Percentiles rank a stretch among this genome's conserved stretches.
Evolutionary conservation across 106 monocot genomes (phyloP).

Genomic region (Dendrobium huoshanense): DNA sequence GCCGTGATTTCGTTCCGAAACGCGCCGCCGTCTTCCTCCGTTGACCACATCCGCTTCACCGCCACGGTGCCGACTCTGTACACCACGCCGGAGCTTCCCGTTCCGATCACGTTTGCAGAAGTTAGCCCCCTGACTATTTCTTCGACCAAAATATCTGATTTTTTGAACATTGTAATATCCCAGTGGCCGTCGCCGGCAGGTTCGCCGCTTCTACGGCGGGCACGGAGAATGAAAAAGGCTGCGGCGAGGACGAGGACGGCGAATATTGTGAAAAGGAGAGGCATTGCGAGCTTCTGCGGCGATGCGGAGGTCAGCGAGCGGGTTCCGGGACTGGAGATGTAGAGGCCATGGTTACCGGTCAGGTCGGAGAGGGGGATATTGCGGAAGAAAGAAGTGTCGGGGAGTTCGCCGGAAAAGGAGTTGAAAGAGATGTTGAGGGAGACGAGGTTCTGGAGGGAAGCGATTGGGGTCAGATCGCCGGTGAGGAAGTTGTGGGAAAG

Average conservation of each 20-base stretch:
- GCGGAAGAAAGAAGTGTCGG: constrained; percentile 69
- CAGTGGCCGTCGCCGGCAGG: constrained; percentile 24
- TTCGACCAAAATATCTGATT: constrained; percentile 60
- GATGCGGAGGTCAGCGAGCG: background rate
- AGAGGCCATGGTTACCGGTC: constrained; percentile 54
- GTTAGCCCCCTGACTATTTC: constrained; percentile 51
- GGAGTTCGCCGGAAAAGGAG: constrained; percentile 72
- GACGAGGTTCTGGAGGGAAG: constrained; percentile 61
- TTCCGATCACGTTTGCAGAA: constrained; percentile 77
- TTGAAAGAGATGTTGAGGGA: constrained; percentile 86
- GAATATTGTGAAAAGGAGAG: constrained; percentile 48
- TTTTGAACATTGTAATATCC: constrained; percentile 85
- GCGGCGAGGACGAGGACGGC: constrained; percentile 42
- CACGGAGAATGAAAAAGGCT: constrained; percentile 30
- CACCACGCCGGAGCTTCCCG: constrained; percentile 93
- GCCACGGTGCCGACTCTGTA: constrained; percentile 70
- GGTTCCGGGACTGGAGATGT: constrained; percentile 18
- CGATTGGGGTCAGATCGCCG: constrained; percentile 41
- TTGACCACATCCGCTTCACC: constrained; percentile 93
- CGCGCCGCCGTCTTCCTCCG: constrained; percentile 28
- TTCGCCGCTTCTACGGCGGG: constrained; percentile 8
- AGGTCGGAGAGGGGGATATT: constrained; percentile 61
- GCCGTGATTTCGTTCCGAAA: constrained; percentile 72
- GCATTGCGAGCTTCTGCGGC: constrained; percentile 44
- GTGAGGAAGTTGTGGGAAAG: constrained; percentile 73